Base-by-base conservation (phyloP, 139 green algal species). In the Zygnema circumcarinatum region DNA sequence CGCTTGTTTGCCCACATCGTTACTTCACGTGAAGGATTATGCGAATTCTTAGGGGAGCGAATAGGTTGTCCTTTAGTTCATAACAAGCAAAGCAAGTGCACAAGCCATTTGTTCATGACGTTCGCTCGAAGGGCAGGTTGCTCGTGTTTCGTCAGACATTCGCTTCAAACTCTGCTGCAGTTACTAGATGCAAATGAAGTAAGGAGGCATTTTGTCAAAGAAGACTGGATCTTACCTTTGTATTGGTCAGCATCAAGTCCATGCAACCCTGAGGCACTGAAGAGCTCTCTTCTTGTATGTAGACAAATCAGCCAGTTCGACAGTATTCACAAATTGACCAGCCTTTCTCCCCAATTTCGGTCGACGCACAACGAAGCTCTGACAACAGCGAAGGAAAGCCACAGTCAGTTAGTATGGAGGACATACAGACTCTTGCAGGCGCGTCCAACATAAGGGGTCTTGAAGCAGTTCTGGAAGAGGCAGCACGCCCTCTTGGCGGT, bases 381-480 rank as follows among this genome's bases (percentile, higher is more conserved):
- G 47, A 62, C 16, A 62, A 62, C 47, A 16, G 47, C 7, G 47
- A 16, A 62, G 47, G 47, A 62, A 16, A 62, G 47, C 7, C 16
- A 25, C 7, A 16, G 16, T 25, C 7, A 40, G 79, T 86, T 33
- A 83, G 3, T 47, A 36, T 86, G 38, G 62, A 86, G 31, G 82
- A 88, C 16, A 40, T 88, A 29, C 31, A 87, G 73, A 87, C 2
- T 35, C 72, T 88, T 35, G 82, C 82, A 3, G 82, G 82, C 3
- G 69, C 82, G 2, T 40, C 82, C 31, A 74, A 88, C 38, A 87
- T 88, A 38, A 87, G 20, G 2, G 82, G 82, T 52, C 73, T 88
- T 2, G 82, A 88, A 32, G 82, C 82, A 21, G 82, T 74, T 35
- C 22, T 88, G 22, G 82, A 87, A 21, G 82, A 88, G 20, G 82